Evolutionary conservation across 176 grass and related monocot genomes (phyloP).

Genomic region (Ensete ventricosum): DNA sequence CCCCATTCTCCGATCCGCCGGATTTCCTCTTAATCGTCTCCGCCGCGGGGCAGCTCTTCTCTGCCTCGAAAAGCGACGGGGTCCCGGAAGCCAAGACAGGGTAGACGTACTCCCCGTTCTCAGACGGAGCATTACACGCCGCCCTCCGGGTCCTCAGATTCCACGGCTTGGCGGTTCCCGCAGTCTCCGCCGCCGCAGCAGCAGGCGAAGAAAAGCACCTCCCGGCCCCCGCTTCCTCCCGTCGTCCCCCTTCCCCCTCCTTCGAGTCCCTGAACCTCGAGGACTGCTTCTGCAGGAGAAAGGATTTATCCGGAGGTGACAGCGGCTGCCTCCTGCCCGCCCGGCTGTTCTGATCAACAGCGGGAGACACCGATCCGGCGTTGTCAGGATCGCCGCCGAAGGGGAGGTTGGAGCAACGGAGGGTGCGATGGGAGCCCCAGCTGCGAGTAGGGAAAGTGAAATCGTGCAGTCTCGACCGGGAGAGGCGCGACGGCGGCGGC

Average conservation of each 20-base stretch:
- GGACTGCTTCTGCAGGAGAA: neutral
- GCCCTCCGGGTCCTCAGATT: slow-evolving; percentile 20
- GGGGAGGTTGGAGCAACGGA: slow-evolving; percentile 6
- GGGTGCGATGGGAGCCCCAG: neutral
- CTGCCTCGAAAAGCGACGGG: neutral
- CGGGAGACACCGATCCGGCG: neutral
- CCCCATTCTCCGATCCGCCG: neutral
- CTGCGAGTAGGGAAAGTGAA: neutral
- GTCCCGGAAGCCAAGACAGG: slow-evolving; percentile 17
- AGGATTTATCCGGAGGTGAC: neutral
- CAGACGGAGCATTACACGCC: slow-evolving; percentile 5
- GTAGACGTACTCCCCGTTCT: neutral
- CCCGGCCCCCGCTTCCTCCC: neutral
- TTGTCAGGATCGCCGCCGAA: neutral
- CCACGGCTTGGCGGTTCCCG: neutral
- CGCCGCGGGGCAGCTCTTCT: neutral
- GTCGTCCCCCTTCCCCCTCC: neutral
- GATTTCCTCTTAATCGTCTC: neutral
- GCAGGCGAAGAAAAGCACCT: neutral
- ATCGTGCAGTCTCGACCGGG: neutral
- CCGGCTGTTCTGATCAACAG: neutral
- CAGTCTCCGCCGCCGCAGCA: neutral
- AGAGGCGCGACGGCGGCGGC: no score
- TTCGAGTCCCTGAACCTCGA: neutral
- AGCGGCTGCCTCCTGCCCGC: neutral